These are phyloP conservation scores for Yamadazyma kanchanaburiensis DNA, from an alignment of 1,139 yeast genomes.

Conservation along the genomic window DNA sequence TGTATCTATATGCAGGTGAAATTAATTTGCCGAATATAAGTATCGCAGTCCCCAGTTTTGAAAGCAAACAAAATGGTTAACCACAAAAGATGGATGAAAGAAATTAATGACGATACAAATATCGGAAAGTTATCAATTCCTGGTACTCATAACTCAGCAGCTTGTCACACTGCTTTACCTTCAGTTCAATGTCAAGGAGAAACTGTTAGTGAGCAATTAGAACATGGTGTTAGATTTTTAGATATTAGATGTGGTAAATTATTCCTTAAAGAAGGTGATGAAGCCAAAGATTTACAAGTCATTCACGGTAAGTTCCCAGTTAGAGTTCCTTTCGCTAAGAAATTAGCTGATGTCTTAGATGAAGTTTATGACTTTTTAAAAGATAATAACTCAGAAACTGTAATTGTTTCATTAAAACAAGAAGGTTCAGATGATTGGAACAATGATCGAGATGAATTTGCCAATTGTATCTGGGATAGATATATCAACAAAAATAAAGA, in stretches of 20 bases:
- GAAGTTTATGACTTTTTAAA: conserved; percentile 61
- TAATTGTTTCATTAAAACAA: conserved; percentile 67
- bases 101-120: conserved; percentile 48
- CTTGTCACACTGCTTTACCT: conserved; percentile 71
- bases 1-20: conserved; percentile 2
- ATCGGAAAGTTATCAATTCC: conserved; percentile 63
- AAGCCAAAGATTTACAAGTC: conserved; percentile 58
- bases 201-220: conserved; percentile 57
- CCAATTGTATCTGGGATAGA: conserved; percentile 58
- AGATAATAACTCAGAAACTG: conserved; percentile 54
- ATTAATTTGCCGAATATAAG: conserved; percentile 4
- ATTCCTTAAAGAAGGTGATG: conserved; percentile 46
- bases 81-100: conserved; percentile 52
- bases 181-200: conserved; percentile 78
- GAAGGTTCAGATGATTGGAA: conserved; percentile 72
- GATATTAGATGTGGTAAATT: conserved; percentile 67
- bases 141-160: conserved; percentile 81
- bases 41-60: too few relatives aligned
- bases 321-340: conserved; percentile 55
- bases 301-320: conserved; percentile 80
- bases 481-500: conserved; percentile 50
- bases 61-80: conserved; percentile 38
- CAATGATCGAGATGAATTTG: conserved; percentile 61
- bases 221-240: conserved; percentile 70
- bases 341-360: conserved; percentile 43